A percentile compares a stretch with the other conserved stretches of the same genome.
These are phyloP conservation scores for Chiua virens DNA, from an alignment of 768 basidiomycete species.

Conservation along the genomic window DNA sequence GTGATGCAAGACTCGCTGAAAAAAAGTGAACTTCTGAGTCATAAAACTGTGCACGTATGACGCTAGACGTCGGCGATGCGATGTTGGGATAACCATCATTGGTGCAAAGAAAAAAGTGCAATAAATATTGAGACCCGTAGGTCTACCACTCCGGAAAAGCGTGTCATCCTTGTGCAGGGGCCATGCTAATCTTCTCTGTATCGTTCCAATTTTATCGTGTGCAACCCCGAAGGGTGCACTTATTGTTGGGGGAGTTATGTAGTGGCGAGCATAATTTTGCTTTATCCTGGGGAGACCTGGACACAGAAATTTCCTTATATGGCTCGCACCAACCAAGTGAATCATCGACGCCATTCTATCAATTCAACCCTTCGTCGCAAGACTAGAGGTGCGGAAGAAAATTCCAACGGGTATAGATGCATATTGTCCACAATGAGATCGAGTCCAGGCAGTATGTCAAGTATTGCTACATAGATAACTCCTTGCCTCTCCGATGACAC, in stretches of 20 bases:
- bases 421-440: conserved; percentile 11
- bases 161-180: conserved; percentile 99
- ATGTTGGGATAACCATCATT: no score
- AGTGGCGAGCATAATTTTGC: conserved; percentile 11
- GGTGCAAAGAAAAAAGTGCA: conserved; percentile 19
- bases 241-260: rapidly evolving
- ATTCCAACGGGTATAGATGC: conserved; percentile 13
- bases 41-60: no score
- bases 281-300: conserved; percentile 19
- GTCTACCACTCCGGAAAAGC: conserved; percentile 90
- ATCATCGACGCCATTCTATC: no score
- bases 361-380: not conserved
- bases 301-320: not conserved
- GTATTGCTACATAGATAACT: conserved; percentile 16
- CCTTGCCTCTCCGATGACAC: conserved; percentile 63
- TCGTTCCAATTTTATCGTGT: conserved; percentile 99
- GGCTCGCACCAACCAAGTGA: not conserved
- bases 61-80: no score
- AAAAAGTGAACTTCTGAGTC: no score
- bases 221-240: conserved; percentile 87
- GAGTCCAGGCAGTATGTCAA: not conserved
- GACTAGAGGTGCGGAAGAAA: not conserved
- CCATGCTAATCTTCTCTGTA: conserved; percentile 99
- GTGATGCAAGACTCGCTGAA: no score
- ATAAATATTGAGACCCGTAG: conserved; percentile 45